Evolutionary conservation across 2,329 filamentous ascomycete species (phyloP), one percentile per base, ranked within the genome.

Genomic region (Clonostachys solani): DNA sequence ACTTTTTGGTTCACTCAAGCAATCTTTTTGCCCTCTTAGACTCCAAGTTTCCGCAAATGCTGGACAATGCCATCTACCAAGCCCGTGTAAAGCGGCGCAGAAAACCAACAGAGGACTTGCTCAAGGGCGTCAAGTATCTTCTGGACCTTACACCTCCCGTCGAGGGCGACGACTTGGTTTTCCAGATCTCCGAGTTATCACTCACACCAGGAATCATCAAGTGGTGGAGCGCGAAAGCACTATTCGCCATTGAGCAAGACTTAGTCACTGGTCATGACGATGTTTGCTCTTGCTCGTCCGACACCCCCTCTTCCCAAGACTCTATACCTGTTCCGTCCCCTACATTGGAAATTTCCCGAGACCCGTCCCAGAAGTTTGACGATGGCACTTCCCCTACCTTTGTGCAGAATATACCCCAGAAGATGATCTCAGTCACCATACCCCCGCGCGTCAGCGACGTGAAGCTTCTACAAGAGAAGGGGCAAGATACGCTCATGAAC

Each of bases 161-260:
- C 0, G 77, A 84, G 56, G 84, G 81, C 2, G 81, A 86, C 3
- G 83, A 85, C 12, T 73, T 81, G 10, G 76, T 84, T 2, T 74
- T 79, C 19, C 68, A 80, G 49, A 70, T 83, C 48, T 78, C 78
- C 1, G 75, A 81, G 48, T 56, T 86, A 12, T 84, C 75, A 12
- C 74, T 84, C 46, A 77, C 82, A 0, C 60, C 67, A 5, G 74
- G 75, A 1, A 70, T 86, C 34, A 72, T 73, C 29, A 67, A 69
- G 15, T 86, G 83, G 83, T 75, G 74, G 60, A 63, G 58, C 3
- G 64, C 71, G 3, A 52, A 59, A 18, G 46, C 54, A 2, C 59
- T 68, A 10, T 75, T 62, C 37, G 48, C 44, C 2, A 55, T 64
- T 13, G 58, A 61, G 29, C 49, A 56, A 18, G 54, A 50, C 41